A percentile compares a stretch with the other conserved stretches of the same genome.
Evolutionary conservation across 768 basidiomycete genomes (phyloP).

Genomic region (Termitomyces sp.): DNA sequence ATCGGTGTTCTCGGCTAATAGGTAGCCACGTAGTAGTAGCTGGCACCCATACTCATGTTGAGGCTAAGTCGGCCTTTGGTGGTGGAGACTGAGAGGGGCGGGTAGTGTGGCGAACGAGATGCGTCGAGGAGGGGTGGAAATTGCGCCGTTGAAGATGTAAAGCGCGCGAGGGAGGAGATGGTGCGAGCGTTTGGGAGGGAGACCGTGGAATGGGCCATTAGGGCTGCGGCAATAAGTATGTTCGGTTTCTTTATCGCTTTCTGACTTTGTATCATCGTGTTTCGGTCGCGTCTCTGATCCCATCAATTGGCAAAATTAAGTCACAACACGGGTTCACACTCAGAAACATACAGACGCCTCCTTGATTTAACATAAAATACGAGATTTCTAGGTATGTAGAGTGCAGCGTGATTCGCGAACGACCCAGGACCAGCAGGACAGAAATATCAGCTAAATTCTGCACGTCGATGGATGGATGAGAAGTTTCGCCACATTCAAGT

Average conservation of each 20-base stretch:
- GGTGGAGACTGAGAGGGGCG: slow-evolving; percentile 5
- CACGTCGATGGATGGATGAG: too few species aligned
- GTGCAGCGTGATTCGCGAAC: too few species aligned
- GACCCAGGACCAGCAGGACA: too few species aligned
- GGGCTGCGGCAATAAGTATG: slow-evolving; percentile 11
- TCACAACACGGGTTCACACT: too few species aligned
- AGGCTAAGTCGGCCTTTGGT: slow-evolving; percentile 37
- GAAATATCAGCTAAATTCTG: too few species aligned
- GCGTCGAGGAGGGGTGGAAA: slow-evolving; percentile 34
- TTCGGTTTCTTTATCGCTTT: slow-evolving; percentile 8
- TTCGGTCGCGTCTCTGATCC: background rate
- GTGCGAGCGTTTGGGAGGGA: slow-evolving; percentile 35
- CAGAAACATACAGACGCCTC: too few species aligned
- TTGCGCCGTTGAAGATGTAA: slow-evolving; percentile 32
- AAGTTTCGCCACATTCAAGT: too few species aligned
- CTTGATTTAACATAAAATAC: too few species aligned
- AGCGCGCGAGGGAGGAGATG: slow-evolving; percentile 47
- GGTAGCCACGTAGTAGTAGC: background rate
- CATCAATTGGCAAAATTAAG: too few species aligned
- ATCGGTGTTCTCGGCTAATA: background rate
- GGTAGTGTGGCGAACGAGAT: slow-evolving; percentile 23
- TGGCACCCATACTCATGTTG: slow-evolving; percentile 25
- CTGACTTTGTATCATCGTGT: too few species aligned
- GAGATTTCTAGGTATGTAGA: too few species aligned
- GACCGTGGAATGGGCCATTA: slow-evolving; percentile 11